Evolutionary conservation across 306 rosid species (phyloP), one percentile per base, ranked within the genome.

Genomic region (Quercus rubra): DNA sequence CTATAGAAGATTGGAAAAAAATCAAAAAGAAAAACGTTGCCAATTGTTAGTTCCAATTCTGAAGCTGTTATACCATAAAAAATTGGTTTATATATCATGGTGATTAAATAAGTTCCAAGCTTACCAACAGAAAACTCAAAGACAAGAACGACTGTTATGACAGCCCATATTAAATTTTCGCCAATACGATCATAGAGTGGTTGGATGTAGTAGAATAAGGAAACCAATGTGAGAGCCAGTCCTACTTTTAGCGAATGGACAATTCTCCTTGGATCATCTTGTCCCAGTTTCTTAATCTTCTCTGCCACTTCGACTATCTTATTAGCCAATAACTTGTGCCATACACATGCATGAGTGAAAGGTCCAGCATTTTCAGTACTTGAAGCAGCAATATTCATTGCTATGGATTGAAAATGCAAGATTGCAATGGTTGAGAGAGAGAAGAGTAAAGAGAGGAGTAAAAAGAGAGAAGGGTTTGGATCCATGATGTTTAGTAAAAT

Each of bases 231-330:
- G 58, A 83, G 55, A 21, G 86, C 86, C 3, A 79, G 17, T 21
- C 83, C 86, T 31, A 83, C 83, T 83, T 83, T 83, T 4, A 71
- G 43, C 17, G 83, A 75, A 63, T 83, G 86, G 57, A 62, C 38
- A 6, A 83, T 56, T 43, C 78, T 70, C 70, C 83, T 71, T 3
- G 75, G 86, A 80, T 83, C 86, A 55, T 79, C 83, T 28, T 62
- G 61, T n/a, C 70, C 86, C 3, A 83, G 30, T 25, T 83, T 83
- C 74, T 83, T 75, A 19, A 72, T 0, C 43, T 61, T 70, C 17
- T 18, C 10, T 5, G 75, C 71, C 41, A 55, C 41, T 5, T 75
- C 71, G 1, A 55, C 55, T 5, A 49, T n/a, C 43, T 57, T 73
- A 11, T 12, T 61, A 46, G 33, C 74, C 18, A 52, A 70, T 33